These are phyloP conservation scores for Gastrodia elata DNA, from an alignment of 106 monocot genomes.

Conservation along the genomic window DNA sequence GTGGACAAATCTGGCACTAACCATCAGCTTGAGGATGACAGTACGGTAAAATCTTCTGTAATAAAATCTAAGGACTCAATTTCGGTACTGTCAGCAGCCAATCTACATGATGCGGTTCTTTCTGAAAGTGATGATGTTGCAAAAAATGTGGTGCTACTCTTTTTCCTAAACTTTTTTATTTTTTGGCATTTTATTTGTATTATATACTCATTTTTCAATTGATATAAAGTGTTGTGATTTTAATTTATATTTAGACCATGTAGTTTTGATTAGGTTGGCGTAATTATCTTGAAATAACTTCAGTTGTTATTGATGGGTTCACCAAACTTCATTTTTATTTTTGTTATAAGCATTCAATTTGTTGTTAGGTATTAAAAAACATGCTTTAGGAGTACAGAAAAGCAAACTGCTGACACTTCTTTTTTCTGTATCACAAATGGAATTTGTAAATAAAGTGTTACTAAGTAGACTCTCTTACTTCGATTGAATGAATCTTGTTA, in stretches of 20 bases:
- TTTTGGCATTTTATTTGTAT: background rate
- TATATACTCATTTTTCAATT: background rate
- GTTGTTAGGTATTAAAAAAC: background rate
- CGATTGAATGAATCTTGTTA: background rate
- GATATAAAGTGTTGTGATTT: background rate
- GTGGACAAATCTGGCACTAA: slow-evolving; percentile 1
- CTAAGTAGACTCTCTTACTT: background rate
- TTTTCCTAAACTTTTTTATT: slow-evolving; percentile 4
- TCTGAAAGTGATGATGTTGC: slow-evolving; percentile 4
- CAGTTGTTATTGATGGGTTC: background rate
- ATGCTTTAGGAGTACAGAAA: background rate
- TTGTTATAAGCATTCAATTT: background rate
- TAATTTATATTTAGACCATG: background rate
- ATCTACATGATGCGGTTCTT: slow-evolving; percentile 13
- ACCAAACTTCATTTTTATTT: background rate
- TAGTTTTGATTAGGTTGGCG: background rate
- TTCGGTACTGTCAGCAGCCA: background rate
- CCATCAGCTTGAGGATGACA: background rate
- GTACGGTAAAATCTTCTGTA: slow-evolving; percentile 1
- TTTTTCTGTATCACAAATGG: background rate
- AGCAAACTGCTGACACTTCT: background rate
- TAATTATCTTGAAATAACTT: background rate
- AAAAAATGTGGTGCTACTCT: slow-evolving; percentile 5
- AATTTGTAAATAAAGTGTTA: background rate
- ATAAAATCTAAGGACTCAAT: background rate